Base-by-base conservation (phyloP, 768 basidiomycete genomes). In the Russula brevipes region DNA sequence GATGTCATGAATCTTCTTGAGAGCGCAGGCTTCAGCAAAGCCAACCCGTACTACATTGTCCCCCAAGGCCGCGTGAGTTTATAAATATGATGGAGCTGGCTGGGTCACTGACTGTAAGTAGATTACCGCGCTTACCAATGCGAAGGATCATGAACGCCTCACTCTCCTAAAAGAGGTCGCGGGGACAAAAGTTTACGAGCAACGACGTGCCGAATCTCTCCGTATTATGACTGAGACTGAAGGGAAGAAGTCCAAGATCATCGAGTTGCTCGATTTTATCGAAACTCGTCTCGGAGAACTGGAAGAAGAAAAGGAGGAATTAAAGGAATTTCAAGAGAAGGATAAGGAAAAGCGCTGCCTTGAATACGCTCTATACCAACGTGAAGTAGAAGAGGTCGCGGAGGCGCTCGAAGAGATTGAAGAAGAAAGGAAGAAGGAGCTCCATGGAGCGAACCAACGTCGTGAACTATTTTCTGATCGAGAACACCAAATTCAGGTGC, bases 1-100 rank as follows among this genome's bases (percentile, higher is more conserved):
- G 97, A 99, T 70, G 92, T 99, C 19, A 96, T 97, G 92, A 95
- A 93, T 70, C 79, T 98, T 31, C 82, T 99, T 51, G 97, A 98
- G 73, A 91, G 88, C 71, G 97, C 97, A 1, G 96, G 97, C 0
- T 99, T 99, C 78, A 94, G 91, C 76, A 91, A 93, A 72, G 89
- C 89, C n/a, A 99, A 98, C 71, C 97, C 97, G 0, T 99, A 98
- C 73, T 99, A 98, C 70, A 99, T 99, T 68, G 96, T 98, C 0
- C 97, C 97, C 2, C 97, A 99, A 79, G 97, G 97, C 57, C 80
- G 96, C 55, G 95, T 97, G 69, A 75, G 87, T 82, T 16, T 10
- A 41, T 35, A 16, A n/a, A 39, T 24, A 41, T 8, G 41, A 31
- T 54, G 2, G 6, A 19, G 36, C 7, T 56, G n/a, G 12, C 7